Evolutionary conservation across 2,329 filamentous ascomycete species (phyloP), one percentile per base, ranked within the genome.

Genomic region (Epichloe uncinata): DNA sequence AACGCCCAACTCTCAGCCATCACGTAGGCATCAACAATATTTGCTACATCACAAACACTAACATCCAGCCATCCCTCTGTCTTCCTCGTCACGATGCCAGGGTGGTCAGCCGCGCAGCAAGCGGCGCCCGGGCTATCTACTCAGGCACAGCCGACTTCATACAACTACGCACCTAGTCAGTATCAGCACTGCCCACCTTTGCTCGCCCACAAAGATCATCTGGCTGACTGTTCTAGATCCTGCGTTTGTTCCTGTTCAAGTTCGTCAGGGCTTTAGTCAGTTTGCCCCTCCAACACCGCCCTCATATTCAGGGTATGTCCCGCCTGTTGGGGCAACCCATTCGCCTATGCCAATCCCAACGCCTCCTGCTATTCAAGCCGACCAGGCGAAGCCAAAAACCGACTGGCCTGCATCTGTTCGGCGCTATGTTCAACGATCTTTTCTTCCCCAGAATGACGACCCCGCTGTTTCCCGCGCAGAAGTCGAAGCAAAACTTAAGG

Each of bases 351-450:
- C 65, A 22, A 64, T 53, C 20, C 53, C 58, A 57, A 55, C 60
- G 57, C 53, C 62, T 53, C 52, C 58, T 51, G 56, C 60, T 46
- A 54, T 57, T 12, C 51, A 42, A 43, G 26, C 47, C 51, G 60
- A 65, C 57, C 60, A 60, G 55, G 65, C 64, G 58, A 73, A 75
- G 65, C 69, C 74, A 62, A 87, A 84, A 70, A 82, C 84, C 59
- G 80, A 85, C 58, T 97, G 88, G 84, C 83, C 89, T 34, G 72
- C 79, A 42, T 79, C 84, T n/a, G 87, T 97, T 53, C 85, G 89
- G 58, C 74, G 77, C 56, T 97, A 96, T 69, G 91, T 97, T 34
- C 84, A 89, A 61, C 82, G 89, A 61, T 90, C 89, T 26, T 97
- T 97, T 64, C 81, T 86, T 47, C 78, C 81, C 26, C 78, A 81